phyloP scores from a whole-genome alignment of 139 green algal genomes.

The Mesotaenium endlicherianum region DNA sequence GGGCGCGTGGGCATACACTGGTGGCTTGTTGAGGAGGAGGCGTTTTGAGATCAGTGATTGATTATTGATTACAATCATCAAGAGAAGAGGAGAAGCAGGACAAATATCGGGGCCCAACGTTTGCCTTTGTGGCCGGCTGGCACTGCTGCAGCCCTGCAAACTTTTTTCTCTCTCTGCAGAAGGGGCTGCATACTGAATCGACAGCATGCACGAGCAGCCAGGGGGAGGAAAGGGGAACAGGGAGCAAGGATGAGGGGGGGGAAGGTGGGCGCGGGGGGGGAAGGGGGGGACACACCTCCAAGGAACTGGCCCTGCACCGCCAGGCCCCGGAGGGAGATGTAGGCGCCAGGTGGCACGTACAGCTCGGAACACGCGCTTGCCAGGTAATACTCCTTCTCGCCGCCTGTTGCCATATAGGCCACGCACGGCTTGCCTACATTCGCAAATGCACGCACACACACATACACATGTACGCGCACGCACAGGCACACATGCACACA shows the following conservation, averaged over 20 bases:
- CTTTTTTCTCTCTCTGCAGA: too few species aligned
- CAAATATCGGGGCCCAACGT: too few species aligned
- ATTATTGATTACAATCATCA: too few species aligned
- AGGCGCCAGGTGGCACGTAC: conserved; percentile 77
- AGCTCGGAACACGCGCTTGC: conserved; percentile 79
- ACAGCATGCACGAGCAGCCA: background rate
- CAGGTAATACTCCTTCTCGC: conserved; percentile 92
- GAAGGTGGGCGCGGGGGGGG: background rate
- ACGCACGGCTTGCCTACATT: conserved; percentile 81
- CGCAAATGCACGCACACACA: too few species aligned
- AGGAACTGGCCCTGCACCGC: conserved; percentile 64
- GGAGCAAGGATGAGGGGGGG: background rate
- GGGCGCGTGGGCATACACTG: too few species aligned
- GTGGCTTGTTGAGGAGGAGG: too few species aligned
- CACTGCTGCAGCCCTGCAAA: too few species aligned
- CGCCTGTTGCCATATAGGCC: conserved; percentile 77
- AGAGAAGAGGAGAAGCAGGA: too few species aligned
- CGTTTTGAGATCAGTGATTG: too few species aligned
- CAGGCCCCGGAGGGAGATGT: conserved; percentile 77
- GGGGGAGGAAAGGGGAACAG: background rate
- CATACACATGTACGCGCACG: too few species aligned
- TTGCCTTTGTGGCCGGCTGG: too few species aligned
- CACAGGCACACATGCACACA: background rate
- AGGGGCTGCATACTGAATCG: too few species aligned
- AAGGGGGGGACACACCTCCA: conserved; percentile 17